Base-by-base conservation (phyloP, 2,329 filamentous ascomycete species). In the Pseudonectria buxi region DNA sequence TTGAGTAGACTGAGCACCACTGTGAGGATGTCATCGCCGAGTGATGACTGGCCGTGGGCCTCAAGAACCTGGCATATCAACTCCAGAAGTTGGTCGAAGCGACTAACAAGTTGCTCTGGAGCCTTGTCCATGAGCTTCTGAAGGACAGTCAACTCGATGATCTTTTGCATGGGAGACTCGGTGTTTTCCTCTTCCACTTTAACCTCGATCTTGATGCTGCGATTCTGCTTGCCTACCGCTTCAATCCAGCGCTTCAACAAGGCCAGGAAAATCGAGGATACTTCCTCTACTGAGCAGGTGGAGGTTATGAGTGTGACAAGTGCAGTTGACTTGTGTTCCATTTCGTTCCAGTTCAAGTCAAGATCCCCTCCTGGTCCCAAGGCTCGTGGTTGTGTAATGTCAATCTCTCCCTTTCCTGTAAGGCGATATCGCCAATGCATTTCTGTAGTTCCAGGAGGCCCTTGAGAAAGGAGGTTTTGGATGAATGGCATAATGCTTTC, bases 71-170 rank as follows among this genome's bases (percentile, higher is more conserved):
- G 72, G 33, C 67, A 66, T 32, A 81, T 71, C 2, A 88, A 67
- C 30, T 78, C 72, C 2, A 87, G 61, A 6, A 85, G 68, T 46
- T 83, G 77, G 28, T 71, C 71, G 3, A 82, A 80, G 37, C 78
- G 73, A 24, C 69, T 71, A 22, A 82, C 72, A 10, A 87, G 67
- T 42, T 75, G 78, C 14, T 81, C 73, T 1, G 78, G 72, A 30
- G 81, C 71, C 30, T 65, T 69, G 15, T 75, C 72, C 57, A 86
- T 76, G 59, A 87, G 69, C 24, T 70, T 72, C 49, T 84, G 78
- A 7, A 86, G 65, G 1, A 85, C 58, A 32, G 77, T 77, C 5
- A 78, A 67, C 43, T 83, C 69, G 6, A 72, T 57, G 2, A 87
- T 59, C 4, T 68, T 64, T 4, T 52, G 53, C 3, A 76, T 39